These are phyloP conservation scores for Saposhnikovia divaricata DNA, from an alignment of 129 eudicot species.

Conservation along the genomic window DNA sequence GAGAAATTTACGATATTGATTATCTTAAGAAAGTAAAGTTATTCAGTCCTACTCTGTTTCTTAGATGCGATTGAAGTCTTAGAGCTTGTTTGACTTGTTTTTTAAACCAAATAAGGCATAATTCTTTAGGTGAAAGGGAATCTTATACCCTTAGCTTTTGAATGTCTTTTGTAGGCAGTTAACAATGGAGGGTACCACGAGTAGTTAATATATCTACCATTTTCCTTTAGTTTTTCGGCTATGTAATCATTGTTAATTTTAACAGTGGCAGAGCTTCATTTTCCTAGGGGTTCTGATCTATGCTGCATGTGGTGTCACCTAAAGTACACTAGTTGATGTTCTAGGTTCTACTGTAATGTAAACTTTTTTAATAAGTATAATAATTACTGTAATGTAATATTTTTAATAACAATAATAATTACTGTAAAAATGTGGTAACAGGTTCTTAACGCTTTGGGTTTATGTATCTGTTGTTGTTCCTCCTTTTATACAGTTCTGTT, in stretches of 20 bases:
- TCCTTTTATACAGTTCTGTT: conserved; percentile 39
- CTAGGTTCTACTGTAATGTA: neutral
- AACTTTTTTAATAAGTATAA: neutral
- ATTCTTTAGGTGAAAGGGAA: neutral
- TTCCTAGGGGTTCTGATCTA: neutral
- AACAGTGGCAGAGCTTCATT: neutral
- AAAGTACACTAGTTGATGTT: neutral
- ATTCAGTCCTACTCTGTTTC: neutral
- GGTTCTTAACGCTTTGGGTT: neutral
- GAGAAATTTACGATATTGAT: neutral
- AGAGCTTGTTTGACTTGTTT: neutral
- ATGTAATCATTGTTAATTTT: neutral
- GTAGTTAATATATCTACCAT: neutral
- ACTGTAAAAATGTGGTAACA: neutral
- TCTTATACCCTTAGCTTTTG: neutral
- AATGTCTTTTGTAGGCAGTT: neutral
- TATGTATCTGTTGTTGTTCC: conserved; percentile 3
- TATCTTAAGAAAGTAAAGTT: neutral
- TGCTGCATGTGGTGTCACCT: neutral
- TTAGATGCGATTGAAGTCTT: neutral
- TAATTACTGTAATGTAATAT: neutral
- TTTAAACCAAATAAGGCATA: neutral
- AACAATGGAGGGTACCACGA: neutral
- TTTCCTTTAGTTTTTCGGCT: neutral
- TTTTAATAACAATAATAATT: neutral